Evolutionary conservation across 805 yeast species (phyloP).

Genomic region (Hanseniaspora clermontiae): DNA sequence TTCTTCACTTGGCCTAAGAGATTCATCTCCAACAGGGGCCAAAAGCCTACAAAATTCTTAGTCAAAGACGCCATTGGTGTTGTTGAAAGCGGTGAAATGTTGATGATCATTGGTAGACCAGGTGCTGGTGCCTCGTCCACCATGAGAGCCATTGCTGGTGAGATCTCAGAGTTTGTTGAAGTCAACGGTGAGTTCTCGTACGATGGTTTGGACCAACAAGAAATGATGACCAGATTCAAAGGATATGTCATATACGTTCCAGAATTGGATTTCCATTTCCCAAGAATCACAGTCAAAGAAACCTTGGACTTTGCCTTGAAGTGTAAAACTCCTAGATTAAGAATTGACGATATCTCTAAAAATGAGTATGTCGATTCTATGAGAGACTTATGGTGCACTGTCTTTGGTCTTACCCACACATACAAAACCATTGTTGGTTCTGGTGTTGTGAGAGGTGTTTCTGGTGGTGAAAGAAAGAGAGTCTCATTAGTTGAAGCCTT

Average conservation of each 20-base stretch:
- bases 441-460: constrained; percentile 55
- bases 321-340: constrained; percentile 35
- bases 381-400: constrained; percentile 32
- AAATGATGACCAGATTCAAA: constrained; percentile 36
- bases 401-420: constrained; percentile 48
- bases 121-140: constrained; percentile 56
- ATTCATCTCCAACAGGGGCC: constrained; percentile 25
- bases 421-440: constrained; percentile 53
- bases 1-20: constrained; percentile 23
- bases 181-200: constrained; percentile 34
- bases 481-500: constrained; percentile 57
- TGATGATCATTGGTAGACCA: constrained; percentile 43
- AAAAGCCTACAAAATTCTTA: constrained; percentile 28
- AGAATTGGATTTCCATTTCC: constrained; percentile 40
- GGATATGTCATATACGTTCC: constrained; percentile 42
- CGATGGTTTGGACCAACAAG: constrained; percentile 37
- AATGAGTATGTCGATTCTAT: constrained; percentile 29
- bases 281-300: constrained; percentile 39
- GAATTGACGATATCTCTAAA: constrained; percentile 34
- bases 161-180: constrained; percentile 29
- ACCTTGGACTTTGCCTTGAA: constrained; percentile 40
- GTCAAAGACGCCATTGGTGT: constrained; percentile 34
- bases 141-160: constrained; percentile 37
- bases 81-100: constrained; percentile 40
- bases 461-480: constrained; percentile 65